These are phyloP conservation scores for Pseudopyricularia cyperi DNA, from an alignment of 2,329 filamentous ascomycete species.

Conservation along the genomic window DNA sequence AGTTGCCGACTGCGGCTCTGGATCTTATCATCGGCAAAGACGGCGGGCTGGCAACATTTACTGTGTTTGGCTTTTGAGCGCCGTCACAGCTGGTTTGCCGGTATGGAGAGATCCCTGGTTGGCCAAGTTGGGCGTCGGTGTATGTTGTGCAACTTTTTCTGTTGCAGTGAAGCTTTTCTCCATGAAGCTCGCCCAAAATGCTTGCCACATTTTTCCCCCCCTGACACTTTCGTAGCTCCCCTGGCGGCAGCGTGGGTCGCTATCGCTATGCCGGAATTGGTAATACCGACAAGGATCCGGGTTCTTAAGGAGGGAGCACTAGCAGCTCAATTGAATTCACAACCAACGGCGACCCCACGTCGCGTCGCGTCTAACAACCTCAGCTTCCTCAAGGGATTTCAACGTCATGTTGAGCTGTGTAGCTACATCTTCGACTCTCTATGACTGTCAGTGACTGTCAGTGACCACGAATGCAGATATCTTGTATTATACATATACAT, in stretches of 20 bases:
- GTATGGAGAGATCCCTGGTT: too few relatives aligned
- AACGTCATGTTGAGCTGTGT: neutral
- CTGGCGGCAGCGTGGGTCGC: neutral
- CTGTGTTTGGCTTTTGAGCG: neutral
- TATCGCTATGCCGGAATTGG: neutral
- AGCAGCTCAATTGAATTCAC: neutral
- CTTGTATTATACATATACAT: too few relatives aligned
- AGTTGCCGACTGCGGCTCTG: constrained; percentile 2
- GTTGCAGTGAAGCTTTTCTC: neutral
- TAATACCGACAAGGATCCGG: neutral
- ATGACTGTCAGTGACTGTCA: too few relatives aligned
- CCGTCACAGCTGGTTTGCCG: too few relatives aligned
- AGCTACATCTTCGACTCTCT: neutral
- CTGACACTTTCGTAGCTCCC: neutral
- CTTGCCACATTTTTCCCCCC: neutral
- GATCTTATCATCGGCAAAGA: constrained; percentile 1
- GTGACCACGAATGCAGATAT: too few relatives aligned
- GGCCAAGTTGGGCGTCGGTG: neutral
- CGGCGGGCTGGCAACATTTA: neutral
- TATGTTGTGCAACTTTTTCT: neutral
- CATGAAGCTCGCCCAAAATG: neutral
- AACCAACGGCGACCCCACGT: too few relatives aligned
- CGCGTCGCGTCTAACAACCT: neutral
- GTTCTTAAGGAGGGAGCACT: neutral
- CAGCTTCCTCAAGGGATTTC: too few relatives aligned